Evolutionary conservation across 495 filamentous ascomycete genomes (phyloP), one percentile per base, ranked within the genome.

Genomic region (Neurospora discreta): DNA sequence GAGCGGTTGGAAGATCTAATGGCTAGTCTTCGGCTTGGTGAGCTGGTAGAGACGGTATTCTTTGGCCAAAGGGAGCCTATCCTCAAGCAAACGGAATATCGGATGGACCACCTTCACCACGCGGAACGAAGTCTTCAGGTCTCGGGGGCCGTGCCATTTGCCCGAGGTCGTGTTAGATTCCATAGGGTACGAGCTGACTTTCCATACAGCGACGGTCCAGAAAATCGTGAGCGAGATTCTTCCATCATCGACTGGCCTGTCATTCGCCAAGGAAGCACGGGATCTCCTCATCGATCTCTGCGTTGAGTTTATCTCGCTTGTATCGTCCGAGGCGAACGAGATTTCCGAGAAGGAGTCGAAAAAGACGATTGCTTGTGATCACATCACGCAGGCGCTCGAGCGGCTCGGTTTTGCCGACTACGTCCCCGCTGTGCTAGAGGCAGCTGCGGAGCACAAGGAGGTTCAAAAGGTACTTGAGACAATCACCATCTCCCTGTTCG

Each of bases 281-380:
- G 95, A 99, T 76, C 85, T 98, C 5, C 87, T 99, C 58, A 98
- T 98, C 82, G 95, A 98, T 82, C 98, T 95, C 85, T 99, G 96
- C 79, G 95, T 98, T 74, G 95, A 99, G 79, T 99, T 98, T 84
- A 98, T 99, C 80, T 98, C 96, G 11, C 87, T 99, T 71, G 92
- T 99, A 71, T 97, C 94, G 33, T 95, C 92, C 42, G 94, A 99
- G 83, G 96, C 95, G 10, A 99, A 99, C 79, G 95, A 99, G 75
- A 99, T 99, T 74, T 93, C 93, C 18, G 95, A 99, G 81, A 97
- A 95, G 77, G 95, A 99, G 74, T 91, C 93, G 13, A 99, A 99
- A 86, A 99, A 99, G 84, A 99, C 95, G 0, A 99, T 99, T 71
- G 94, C 94, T 0, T 94, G 91, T 75, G 95, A 99, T 77, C 95